Evolutionary conservation across 345 rosid genomes (phyloP).

Genomic region (Microcos paniculata): DNA sequence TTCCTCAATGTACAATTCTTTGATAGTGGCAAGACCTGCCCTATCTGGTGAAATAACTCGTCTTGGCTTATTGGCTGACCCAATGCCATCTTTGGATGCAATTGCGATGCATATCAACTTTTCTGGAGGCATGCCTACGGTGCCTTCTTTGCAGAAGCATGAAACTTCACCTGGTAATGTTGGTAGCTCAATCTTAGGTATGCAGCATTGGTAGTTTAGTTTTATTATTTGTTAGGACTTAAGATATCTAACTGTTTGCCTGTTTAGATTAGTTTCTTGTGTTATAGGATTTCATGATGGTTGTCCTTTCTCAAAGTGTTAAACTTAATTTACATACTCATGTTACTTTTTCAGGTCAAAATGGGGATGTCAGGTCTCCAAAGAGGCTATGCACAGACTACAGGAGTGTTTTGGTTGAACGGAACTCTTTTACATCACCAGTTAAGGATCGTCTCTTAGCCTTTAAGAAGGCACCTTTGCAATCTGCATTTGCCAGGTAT

Average conservation of each 20-base stretch:
- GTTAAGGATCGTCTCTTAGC: slow-evolving; percentile 75
- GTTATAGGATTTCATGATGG: neutral
- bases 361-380: slow-evolving; percentile 81
- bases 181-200: slow-evolving; percentile 7
- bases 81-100: slow-evolving; percentile 87
- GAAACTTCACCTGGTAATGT: slow-evolving; percentile 53
- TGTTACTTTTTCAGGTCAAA: slow-evolving; percentile 58
- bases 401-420: slow-evolving; percentile 88
- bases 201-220: neutral
- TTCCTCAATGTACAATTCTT: slow-evolving; percentile 93
- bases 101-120: slow-evolving; percentile 65
- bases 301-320: neutral
- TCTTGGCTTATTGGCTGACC: slow-evolving; percentile 72
- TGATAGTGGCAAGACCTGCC: slow-evolving; percentile 78
- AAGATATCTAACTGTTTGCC: too few relatives aligned
- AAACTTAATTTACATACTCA: neutral
- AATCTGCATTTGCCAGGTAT: slow-evolving; percentile 88
- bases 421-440: slow-evolving; percentile 74
- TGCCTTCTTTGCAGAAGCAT: slow-evolving; percentile 50
- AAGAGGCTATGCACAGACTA: slow-evolving; percentile 59
- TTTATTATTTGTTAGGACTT: neutral
- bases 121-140: slow-evolving; percentile 42
- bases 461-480: slow-evolving; percentile 71
- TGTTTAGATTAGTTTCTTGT: neutral
- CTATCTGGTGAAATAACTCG: slow-evolving; percentile 65